phyloP scores from a whole-genome alignment of 139 green algal species.

The Chloropicon primus region DNA sequence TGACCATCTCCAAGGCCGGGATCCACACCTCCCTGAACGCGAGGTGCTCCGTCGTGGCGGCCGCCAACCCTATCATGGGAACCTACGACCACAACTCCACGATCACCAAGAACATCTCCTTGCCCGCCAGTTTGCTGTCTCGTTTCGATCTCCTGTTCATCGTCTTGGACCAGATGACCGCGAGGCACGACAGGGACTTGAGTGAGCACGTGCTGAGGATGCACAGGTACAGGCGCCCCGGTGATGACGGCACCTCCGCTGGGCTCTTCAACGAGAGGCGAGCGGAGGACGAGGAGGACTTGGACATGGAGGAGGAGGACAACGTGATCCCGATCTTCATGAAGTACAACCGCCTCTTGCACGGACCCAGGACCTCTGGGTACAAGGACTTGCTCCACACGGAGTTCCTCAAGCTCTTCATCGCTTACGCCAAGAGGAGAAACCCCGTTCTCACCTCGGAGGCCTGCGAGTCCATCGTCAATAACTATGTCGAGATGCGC shows the following conservation, averaged over 20 bases:
- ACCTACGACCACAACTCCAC: slow-evolving; percentile 59
- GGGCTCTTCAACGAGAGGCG: slow-evolving; percentile 14
- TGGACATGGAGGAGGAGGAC: slow-evolving; percentile 26
- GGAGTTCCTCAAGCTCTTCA: slow-evolving; percentile 57
- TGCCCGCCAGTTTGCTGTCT: slow-evolving; percentile 93
- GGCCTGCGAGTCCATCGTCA: slow-evolving; percentile 56
- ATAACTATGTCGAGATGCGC: slow-evolving; percentile 74
- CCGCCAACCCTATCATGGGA: slow-evolving; percentile 72
- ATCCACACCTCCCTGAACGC: slow-evolving; percentile 94
- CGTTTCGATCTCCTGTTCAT: slow-evolving; percentile 98
- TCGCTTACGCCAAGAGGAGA: slow-evolving; percentile 41
- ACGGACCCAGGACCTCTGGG: slow-evolving; percentile 26
- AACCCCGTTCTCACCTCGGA: slow-evolving; percentile 31
- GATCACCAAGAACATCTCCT: slow-evolving; percentile 82
- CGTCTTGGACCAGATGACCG: slow-evolving; percentile 59
- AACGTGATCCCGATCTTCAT: slow-evolving; percentile 33
- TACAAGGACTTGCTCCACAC: slow-evolving; percentile 35
- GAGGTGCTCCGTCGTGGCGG: slow-evolving; percentile 80
- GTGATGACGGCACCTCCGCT: slow-evolving; percentile 43
- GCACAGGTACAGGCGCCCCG: slow-evolving; percentile 38
- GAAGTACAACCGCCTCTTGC: slow-evolving; percentile 59
- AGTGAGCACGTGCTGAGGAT: slow-evolving; percentile 70
- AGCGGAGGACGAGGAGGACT: slow-evolving; percentile 17
- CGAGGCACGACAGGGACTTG: slow-evolving; percentile 3
- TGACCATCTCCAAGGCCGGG: slow-evolving; percentile 97